Conservation (phyloP, 768 basidiomycete genomes). For the Cubamyces lactineus region DNA sequence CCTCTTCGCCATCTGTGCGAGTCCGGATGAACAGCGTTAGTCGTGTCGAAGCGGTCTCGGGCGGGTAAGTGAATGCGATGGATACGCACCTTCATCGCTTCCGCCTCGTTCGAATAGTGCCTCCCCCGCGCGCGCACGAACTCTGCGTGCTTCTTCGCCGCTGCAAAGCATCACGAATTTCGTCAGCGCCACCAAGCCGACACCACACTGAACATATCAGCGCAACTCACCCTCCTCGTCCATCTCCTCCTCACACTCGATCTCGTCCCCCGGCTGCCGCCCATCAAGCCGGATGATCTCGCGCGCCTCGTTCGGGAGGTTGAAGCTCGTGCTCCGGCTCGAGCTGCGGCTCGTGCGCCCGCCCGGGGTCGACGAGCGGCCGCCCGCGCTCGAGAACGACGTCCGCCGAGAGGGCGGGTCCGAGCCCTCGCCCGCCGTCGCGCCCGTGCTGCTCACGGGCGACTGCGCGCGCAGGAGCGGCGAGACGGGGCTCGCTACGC, state of each 20-base stretch:
- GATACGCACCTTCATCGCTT: slow-evolving; percentile 81
- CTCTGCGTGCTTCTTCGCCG: slow-evolving; percentile 79
- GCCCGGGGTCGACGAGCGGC: slow-evolving; percentile 53
- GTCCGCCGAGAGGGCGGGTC: slow-evolving; percentile 74
- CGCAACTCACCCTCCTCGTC: slow-evolving; percentile 76
- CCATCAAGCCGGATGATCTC: slow-evolving; percentile 56
- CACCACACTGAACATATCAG: not conserved
- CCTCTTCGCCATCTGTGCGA: slow-evolving; percentile 62
- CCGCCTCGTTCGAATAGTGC: slow-evolving; percentile 90
- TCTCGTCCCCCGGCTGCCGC: slow-evolving; percentile 50
- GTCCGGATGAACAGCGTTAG: slow-evolving; percentile 13
- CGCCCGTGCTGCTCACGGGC: slow-evolving; percentile 45
- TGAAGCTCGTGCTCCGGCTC: slow-evolving; percentile 85
- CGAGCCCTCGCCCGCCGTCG: slow-evolving; percentile 62
- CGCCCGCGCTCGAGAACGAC: slow-evolving; percentile 65
- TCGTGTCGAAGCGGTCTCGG: not conserved
- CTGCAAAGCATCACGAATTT: slow-evolving; percentile 41
- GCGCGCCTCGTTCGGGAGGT: slow-evolving; percentile 70
- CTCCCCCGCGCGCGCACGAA: slow-evolving; percentile 80
- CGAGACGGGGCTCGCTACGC: slow-evolving; percentile 43
- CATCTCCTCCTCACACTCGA: slow-evolving; percentile 83
- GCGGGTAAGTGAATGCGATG: not conserved
- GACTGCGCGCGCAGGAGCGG: slow-evolving; percentile 39
- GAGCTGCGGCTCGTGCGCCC: slow-evolving; percentile 64
- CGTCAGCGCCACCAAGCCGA: not conserved